Percentiles rank a stretch among this genome's conserved stretches.
Conservation (phyloP, 2,329 filamentous ascomycete species). For the Metarhizium sp. region DNA sequence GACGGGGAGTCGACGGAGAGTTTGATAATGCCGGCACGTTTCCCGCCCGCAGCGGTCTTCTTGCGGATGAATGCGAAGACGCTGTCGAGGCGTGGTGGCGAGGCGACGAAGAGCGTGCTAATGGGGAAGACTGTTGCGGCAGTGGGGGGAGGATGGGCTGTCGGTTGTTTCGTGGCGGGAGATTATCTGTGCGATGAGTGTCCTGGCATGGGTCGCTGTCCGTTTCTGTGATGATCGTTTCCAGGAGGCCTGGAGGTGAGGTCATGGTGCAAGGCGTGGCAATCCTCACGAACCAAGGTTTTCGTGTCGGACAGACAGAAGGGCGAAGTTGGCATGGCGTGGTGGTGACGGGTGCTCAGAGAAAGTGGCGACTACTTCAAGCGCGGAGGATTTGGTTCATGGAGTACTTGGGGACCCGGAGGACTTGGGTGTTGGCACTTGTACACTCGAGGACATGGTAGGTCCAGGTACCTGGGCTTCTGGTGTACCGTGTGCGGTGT, state of each 20-base stretch:
- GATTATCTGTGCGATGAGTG: not conserved
- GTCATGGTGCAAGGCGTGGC: not conserved
- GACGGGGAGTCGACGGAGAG: not conserved
- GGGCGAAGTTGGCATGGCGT: too few relatives aligned
- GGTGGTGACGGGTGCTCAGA: too few relatives aligned
- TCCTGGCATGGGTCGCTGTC: not conserved
- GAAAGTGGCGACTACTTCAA: too few relatives aligned
- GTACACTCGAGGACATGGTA: too few relatives aligned
- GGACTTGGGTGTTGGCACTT: too few relatives aligned
- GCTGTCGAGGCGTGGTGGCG: conserved; percentile 5
- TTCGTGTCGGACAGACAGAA: not conserved
- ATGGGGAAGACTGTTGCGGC: conserved; percentile 7
- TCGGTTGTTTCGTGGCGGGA: not conserved
- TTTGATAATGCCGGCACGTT: not conserved
- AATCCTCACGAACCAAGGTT: not conserved
- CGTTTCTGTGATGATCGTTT: not conserved
- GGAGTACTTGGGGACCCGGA: too few relatives aligned
- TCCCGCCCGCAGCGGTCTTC: not conserved
- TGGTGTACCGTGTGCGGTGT: too few relatives aligned
- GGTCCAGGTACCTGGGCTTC: too few relatives aligned
- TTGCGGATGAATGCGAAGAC: not conserved
- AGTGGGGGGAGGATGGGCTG: conserved; percentile 5
- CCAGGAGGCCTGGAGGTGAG: not conserved
- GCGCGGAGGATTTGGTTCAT: too few relatives aligned
- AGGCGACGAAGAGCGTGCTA: conserved; percentile 9